Evolutionary conservation across 2,329 filamentous ascomycete genomes (phyloP).

Genomic region (Hypoxylon sp.): DNA sequence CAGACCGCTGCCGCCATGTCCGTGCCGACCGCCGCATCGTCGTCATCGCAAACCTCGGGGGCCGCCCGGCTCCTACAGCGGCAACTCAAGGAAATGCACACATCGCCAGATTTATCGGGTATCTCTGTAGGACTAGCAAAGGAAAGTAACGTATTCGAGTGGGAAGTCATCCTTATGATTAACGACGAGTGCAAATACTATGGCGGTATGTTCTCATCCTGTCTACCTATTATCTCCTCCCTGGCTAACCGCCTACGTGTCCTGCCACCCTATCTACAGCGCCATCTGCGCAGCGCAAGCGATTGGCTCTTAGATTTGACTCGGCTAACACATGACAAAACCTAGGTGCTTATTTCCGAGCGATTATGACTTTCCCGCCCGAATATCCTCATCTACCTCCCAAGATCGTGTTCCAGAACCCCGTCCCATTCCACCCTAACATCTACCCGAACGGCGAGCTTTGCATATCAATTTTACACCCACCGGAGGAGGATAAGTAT

Average conservation of each 20-base stretch:
- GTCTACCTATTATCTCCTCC: not conserved
- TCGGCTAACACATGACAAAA: constrained; percentile 13
- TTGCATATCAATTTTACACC: constrained; percentile 97
- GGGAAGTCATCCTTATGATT: constrained; percentile 99
- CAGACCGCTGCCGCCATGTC: constrained; percentile 22
- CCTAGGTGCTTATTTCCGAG: constrained; percentile 91
- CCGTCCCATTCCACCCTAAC: constrained; percentile 93
- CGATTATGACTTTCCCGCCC: constrained; percentile 83
- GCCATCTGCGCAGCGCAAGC: not conserved
- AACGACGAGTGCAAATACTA: constrained; percentile 94
- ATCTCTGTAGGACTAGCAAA: constrained; percentile 92
- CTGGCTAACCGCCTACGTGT: not conserved
- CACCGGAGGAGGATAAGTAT: constrained; percentile 92
- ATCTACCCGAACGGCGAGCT: constrained; percentile 90
- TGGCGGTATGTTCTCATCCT: constrained; percentile 74
- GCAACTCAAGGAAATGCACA: constrained; percentile 95
- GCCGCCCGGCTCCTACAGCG: constrained; percentile 82
- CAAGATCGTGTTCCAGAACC: constrained; percentile 86
- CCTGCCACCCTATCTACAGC: not conserved
- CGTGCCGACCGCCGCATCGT: constrained; percentile 65
- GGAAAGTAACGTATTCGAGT: constrained; percentile 92
- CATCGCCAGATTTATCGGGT: constrained; percentile 89
- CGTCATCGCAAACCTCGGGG: constrained; percentile 64
- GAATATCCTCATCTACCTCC: constrained; percentile 92
- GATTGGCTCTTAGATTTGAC: not conserved